phyloP scores from a whole-genome alignment of 169 alveolate genomes.

The Plasmodium knowlesi region DNA sequence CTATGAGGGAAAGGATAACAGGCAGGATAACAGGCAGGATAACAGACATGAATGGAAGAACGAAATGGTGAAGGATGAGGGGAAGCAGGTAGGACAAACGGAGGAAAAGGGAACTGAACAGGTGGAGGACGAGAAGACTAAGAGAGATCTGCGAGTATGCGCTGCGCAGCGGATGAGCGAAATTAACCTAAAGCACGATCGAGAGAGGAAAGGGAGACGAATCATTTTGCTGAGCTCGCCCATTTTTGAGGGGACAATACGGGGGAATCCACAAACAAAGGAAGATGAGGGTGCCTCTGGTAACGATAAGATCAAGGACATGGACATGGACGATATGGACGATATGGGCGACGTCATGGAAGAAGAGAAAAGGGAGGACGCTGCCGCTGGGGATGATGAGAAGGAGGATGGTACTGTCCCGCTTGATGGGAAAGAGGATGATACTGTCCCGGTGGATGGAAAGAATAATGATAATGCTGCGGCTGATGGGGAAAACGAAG shows the following conservation, averaged over 20 bases:
- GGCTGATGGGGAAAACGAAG: not conserved
- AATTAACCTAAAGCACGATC: slow-evolving; percentile 41
- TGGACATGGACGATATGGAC: no score
- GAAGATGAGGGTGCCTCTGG: not conserved
- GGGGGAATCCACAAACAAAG: not conserved
- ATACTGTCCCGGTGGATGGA: not conserved
- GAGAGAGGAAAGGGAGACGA: slow-evolving; percentile 12
- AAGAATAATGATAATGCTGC: not conserved
- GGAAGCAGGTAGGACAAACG: no score
- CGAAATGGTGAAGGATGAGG: no score
- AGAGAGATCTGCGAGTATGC: not conserved
- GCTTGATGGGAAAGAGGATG: not conserved
- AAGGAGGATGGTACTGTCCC: not conserved
- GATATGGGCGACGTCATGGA: not conserved
- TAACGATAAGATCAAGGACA: not conserved
- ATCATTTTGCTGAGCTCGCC: slow-evolving; percentile 1
- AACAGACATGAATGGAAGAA: not conserved
- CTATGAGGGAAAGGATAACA: slow-evolving; percentile 7
- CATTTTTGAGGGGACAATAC: not conserved
- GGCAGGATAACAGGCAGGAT: not conserved
- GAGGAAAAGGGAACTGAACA: not conserved
- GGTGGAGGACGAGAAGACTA: not conserved
- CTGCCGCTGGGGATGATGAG: not conserved
- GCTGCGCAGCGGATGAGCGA: slow-evolving; percentile 65
- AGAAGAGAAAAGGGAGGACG: not conserved